Percentiles rank a stretch among this genome's conserved stretches.
Conservation (phyloP, 768 basidiomycete species). For the Tulasnella sp. region DNA sequence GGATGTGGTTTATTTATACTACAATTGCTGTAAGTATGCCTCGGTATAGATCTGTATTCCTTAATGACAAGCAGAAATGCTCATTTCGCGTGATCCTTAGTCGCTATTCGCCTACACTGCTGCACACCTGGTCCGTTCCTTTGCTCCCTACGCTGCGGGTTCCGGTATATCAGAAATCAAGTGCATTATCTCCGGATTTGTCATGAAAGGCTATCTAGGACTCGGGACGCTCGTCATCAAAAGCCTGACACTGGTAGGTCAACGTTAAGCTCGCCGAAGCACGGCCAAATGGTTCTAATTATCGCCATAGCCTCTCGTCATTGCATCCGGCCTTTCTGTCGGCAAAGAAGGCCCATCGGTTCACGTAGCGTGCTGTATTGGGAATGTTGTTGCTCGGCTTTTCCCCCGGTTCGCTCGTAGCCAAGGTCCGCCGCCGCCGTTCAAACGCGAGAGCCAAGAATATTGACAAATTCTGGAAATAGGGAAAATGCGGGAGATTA, state of each 20-base stretch:
- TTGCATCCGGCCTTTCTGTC: slow-evolving; percentile 92
- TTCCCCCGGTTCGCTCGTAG: slow-evolving; percentile 79
- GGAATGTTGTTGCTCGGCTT: slow-evolving; percentile 76
- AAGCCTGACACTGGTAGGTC: slow-evolving; percentile 78
- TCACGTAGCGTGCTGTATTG: slow-evolving; percentile 92
- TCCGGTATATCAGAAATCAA: slow-evolving; percentile 99
- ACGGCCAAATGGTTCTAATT: not conserved
- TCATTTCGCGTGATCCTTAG: slow-evolving; percentile 36
- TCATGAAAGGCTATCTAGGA: slow-evolving; percentile 87
- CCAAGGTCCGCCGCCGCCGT: slow-evolving; percentile 53
- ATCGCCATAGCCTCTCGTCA: slow-evolving; percentile 71
- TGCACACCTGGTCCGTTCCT: slow-evolving; percentile 76
- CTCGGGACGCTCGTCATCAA: slow-evolving; percentile 89
- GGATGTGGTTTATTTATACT: slow-evolving; percentile 81
- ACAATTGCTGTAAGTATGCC: slow-evolving; percentile 66
- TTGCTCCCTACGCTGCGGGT: slow-evolving; percentile 93
- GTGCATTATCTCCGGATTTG: slow-evolving; percentile 91
- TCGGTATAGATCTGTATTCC: not conserved
- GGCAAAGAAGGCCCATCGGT: slow-evolving; percentile 99
- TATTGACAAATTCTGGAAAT: not conserved
- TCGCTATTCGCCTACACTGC: slow-evolving; percentile 74
- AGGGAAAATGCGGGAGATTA: slow-evolving; percentile 66
- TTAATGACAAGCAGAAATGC: not conserved
- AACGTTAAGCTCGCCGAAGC: not conserved
- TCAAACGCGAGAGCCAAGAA: not conserved